Evolutionary conservation across 306 rosid genomes (phyloP), one percentile per base, ranked within the genome.

Genomic region (Citrullus mucosospermus): DNA sequence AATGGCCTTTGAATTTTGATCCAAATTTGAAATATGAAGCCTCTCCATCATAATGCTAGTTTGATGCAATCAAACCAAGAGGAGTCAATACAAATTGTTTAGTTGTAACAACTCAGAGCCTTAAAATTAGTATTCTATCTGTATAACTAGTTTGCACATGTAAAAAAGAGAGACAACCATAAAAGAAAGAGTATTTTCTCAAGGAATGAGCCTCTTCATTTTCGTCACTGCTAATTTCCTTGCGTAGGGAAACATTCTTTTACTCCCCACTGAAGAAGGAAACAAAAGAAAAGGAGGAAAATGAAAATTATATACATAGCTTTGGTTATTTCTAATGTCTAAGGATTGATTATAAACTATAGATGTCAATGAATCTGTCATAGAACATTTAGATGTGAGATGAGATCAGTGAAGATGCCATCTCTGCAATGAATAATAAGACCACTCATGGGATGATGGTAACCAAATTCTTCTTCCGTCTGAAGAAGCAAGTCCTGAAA

Each of bases 351-450:
- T 20, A 10, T 39, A 43, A 10, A 41, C 54, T 69, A 44, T 50
- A n/a, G 32, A 69, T 61, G 32, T n/a, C 75, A 38, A 8, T 8
- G 16, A n/a, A 62, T 66, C 48, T 66, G 16, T 78, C 30, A 78
- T 60, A 34, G 39, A 7, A 50, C 36, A 0, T 54, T 80, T 61
- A 82, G 78, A 79, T 22, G 14, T 65, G 84, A 80, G 67, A 76
- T 80, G 62, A 74, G 39, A 78, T 78, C 79, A 43, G 75, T 32
- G 54, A 85, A 85, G 41, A 80, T 53, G 55, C 78, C 83, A 69
- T 66, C 50, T 16, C 72, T 36, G 1, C 72, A 61, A 18, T 39
- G 68, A 36, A 30, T 61, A 13, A 10, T 30, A 18, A 61, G 68
- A 61, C 68, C 68, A 9, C 68, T 43, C 68, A 61, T 61, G n/a